Evolutionary conservation across 306 rosid species (phyloP).

Genomic region (Glycyrrhiza uralensis): DNA sequence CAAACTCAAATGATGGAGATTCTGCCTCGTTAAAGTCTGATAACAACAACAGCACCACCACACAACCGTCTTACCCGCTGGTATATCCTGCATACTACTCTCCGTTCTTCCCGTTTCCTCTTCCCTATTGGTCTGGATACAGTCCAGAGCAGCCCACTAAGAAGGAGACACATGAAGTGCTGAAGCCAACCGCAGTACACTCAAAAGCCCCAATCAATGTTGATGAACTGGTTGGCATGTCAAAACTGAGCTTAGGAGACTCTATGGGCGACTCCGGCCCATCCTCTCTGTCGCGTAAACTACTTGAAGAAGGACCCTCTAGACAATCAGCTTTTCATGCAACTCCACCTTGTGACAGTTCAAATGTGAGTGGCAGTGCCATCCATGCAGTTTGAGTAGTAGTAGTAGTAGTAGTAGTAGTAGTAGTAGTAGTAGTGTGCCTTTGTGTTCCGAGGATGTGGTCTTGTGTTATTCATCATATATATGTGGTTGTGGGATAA

Average conservation of each 20-base stretch:
- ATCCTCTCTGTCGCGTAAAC: conserved; percentile 69
- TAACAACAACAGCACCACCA: neutral
- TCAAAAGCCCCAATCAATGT: conserved; percentile 83
- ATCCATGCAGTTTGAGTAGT: conserved; percentile 89
- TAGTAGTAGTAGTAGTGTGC: too few relatives aligned
- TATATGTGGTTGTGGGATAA: conserved; percentile 37
- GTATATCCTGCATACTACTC: conserved; percentile 71
- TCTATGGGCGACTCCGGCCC: conserved; percentile 65
- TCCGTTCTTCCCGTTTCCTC: conserved; percentile 68
- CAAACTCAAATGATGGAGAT: conserved; percentile 89
- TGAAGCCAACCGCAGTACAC: conserved; percentile 93
- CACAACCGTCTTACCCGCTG: conserved; percentile 55
- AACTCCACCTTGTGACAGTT: conserved; percentile 63
- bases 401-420: too few relatives aligned
- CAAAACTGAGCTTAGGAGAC: conserved; percentile 88
- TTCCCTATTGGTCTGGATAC: conserved; percentile 77
- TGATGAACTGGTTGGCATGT: conserved; percentile 93
- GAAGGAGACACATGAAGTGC: conserved; percentile 71
- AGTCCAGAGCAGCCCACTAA: conserved; percentile 44
- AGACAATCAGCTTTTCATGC: conserved; percentile 97
- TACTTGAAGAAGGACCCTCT: conserved; percentile 82
- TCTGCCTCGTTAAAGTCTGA: conserved; percentile 48
- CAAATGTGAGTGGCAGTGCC: conserved; percentile 59
- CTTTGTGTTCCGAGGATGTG: conserved; percentile 31
- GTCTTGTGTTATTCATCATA: conserved; percentile 40